Percentiles rank a stretch among this genome's conserved stretches.
Conservation (phyloP, 1,284 basidiomycete genomes). For the Pyrrhoderma noxium region DNA sequence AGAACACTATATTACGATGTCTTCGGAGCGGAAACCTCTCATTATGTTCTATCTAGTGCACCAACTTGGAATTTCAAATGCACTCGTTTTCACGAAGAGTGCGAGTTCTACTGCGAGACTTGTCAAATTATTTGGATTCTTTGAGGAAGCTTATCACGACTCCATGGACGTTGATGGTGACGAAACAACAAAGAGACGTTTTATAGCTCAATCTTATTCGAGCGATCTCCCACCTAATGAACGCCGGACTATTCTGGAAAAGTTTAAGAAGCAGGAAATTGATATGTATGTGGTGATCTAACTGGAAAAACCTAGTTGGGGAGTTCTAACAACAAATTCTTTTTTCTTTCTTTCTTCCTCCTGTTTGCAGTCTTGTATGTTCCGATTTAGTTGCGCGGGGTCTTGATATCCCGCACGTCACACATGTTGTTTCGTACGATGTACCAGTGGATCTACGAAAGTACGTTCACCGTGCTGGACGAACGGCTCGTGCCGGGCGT, state of each 20-base stretch:
- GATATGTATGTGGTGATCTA: slow-evolving; percentile 57
- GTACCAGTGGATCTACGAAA: slow-evolving; percentile 95
- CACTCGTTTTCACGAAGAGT: slow-evolving; percentile 93
- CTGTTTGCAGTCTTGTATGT: slow-evolving; percentile 69
- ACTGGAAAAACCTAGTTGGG: too few relatives aligned
- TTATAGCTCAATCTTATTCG: slow-evolving; percentile 71
- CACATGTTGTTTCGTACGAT: slow-evolving; percentile 92
- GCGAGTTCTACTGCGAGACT: slow-evolving; percentile 86
- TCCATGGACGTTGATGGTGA: slow-evolving; percentile 17
- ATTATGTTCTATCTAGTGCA: slow-evolving; percentile 85
- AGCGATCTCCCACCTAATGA: slow-evolving; percentile 77
- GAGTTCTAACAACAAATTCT: background rate
- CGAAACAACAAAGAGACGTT: slow-evolving; percentile 22
- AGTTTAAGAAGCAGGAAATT: slow-evolving; percentile 77
- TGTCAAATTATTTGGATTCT: slow-evolving; percentile 77
- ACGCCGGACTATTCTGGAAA: slow-evolving; percentile 69
- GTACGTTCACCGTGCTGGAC: slow-evolving; percentile 93
- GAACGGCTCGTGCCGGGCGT: slow-evolving; percentile 89
- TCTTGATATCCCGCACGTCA: slow-evolving; percentile 90
- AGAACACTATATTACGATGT: slow-evolving; percentile 86
- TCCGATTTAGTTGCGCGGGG: slow-evolving; percentile 95
- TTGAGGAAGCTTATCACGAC: slow-evolving; percentile 48
- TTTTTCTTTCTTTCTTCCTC: slow-evolving; percentile 2
- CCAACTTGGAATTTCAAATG: slow-evolving; percentile 50
- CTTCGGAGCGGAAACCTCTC: slow-evolving; percentile 80